Base-by-base conservation (phyloP, 208 protist species). In the Porcisia hertigi region DNA sequence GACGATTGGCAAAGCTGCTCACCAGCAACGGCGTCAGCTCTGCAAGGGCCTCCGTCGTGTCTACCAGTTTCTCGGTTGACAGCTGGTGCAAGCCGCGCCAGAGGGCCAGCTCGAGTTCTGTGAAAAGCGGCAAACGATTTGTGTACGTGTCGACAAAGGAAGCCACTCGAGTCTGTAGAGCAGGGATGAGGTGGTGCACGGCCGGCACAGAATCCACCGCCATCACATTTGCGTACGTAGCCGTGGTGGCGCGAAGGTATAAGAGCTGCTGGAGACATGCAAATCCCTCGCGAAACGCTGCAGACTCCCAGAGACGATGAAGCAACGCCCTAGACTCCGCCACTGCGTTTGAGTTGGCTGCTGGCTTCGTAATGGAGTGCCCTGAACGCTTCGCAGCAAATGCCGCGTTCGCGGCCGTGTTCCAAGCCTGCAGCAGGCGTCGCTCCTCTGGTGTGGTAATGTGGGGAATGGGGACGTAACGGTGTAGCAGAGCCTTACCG, bases 401-500 rank as follows among this genome's bases (percentile, higher is more conserved):
- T 34, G 71, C 62, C 5, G 58, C 25, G 39, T n/a, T 18, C 7
- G 77, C 71, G 0, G 75, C 77, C 43, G 43, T 57, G 36, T 55
- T 72, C 85, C 85, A 93, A 52, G 57, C 64, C 57, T 79, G 58
- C 39, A 91, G 73, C 23, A 86, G 64, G n/a, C 70, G 69, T n/a
- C 91, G 90, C 76, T 97, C 93, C 69, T 94, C 93, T 9, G 80
- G 45, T 25, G 88, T 93, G 14, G 93, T 95, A 53, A 95, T 90
- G 74, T 91, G 89, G 34, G 89, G 88, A 39, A 70, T 73, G 16
- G 86, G 80, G 30, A 88, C 77, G 75, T 88, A 83, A 52, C 72
- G 77, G 41, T 85, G 71, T 36, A 94, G 86, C 52, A 86, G 73
- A 2, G 76, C 78, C 36, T 75, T 82, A 57, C 79, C 83, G 1